phyloP scores from a whole-genome alignment of 106 monocot genomes.

The Dendrobium huoshanense region DNA sequence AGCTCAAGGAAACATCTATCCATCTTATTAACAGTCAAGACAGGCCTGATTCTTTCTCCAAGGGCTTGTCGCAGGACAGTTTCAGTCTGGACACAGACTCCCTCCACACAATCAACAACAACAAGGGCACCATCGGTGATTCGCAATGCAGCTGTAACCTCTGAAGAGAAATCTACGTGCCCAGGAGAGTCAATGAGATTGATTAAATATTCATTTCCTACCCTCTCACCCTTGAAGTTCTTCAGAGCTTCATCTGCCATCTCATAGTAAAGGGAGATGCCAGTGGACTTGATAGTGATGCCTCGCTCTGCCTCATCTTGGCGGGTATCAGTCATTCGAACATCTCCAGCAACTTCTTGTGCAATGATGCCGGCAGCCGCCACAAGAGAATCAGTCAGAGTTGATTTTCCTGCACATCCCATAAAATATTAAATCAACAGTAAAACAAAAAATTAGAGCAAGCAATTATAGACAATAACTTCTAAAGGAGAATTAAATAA shows the following conservation, averaged over 20 bases:
- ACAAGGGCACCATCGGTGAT: constrained; percentile 45
- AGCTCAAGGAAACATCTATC: constrained; percentile 34
- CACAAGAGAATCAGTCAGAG: constrained; percentile 43
- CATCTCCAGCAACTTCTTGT: constrained; percentile 41
- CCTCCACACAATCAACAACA: constrained; percentile 39
- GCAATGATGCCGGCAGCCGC: constrained; percentile 47
- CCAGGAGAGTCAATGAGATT: constrained; percentile 45
- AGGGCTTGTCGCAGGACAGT: constrained; percentile 33
- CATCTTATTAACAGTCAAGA: constrained; percentile 38
- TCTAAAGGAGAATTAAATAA: neutral
- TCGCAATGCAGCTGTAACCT: constrained; percentile 40
- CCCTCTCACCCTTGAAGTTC: constrained; percentile 34
- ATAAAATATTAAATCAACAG: neutral
- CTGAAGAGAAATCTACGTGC: constrained; percentile 40
- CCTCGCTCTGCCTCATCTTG: constrained; percentile 42
- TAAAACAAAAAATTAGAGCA: neutral
- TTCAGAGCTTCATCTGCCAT: constrained; percentile 22
- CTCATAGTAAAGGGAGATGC: constrained; percentile 44
- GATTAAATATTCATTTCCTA: constrained; percentile 40
- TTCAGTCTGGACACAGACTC: constrained; percentile 40
- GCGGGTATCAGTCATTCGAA: constrained; percentile 45
- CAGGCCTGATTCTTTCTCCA: constrained; percentile 30
- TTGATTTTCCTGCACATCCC: constrained; percentile 35
- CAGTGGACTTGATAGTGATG: constrained; percentile 46
- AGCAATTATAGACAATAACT: neutral